Conservation (phyloP, 352 stramenopile species). For the Nothophytophthora sp. region DNA sequence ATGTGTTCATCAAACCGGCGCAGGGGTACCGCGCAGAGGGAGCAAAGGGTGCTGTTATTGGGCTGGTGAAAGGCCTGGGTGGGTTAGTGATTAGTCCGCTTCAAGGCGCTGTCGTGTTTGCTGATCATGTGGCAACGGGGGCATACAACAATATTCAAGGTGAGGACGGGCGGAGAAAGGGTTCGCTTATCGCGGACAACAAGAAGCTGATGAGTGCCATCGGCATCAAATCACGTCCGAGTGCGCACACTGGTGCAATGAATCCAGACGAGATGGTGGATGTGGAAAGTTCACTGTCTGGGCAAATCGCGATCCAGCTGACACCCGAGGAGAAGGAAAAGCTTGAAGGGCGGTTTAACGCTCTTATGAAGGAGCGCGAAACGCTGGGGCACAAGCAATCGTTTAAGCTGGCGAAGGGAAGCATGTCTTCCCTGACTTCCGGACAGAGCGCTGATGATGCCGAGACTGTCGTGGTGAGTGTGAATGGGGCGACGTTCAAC, state of each 20-base stretch:
- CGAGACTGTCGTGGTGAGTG: conserved; percentile 13
- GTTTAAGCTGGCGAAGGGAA: conserved; percentile 18
- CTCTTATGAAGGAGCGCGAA: conserved; percentile 40
- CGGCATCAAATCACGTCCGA: conserved; percentile 36
- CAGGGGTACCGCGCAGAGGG: conserved; percentile 16
- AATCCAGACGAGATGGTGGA: conserved; percentile 41
- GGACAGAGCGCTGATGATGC: conserved; percentile 5
- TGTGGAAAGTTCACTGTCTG: conserved; percentile 20
- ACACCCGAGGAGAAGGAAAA: conserved; percentile 35
- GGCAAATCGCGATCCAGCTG: conserved; percentile 48
- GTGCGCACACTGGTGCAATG: conserved; percentile 56
- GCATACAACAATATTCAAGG: conserved; percentile 54
- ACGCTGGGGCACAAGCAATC: conserved; percentile 10
- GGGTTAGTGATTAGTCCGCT: conserved; percentile 26
- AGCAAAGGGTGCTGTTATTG: conserved; percentile 7
- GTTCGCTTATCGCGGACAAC: conserved; percentile 47
- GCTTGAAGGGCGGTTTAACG: conserved; percentile 40
- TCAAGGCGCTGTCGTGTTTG: conserved; percentile 25
- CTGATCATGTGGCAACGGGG: conserved; percentile 37
- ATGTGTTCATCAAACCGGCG: conserved; percentile 29
- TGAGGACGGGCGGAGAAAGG: conserved; percentile 48
- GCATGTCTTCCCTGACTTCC: not conserved
- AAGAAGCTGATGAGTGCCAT: conserved; percentile 41
- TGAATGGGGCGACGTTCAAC: conserved; percentile 29
- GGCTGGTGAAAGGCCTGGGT: conserved; percentile 22